phyloP scores from a whole-genome alignment of 176 grass and related monocot genomes.

The Poa pratensis region DNA sequence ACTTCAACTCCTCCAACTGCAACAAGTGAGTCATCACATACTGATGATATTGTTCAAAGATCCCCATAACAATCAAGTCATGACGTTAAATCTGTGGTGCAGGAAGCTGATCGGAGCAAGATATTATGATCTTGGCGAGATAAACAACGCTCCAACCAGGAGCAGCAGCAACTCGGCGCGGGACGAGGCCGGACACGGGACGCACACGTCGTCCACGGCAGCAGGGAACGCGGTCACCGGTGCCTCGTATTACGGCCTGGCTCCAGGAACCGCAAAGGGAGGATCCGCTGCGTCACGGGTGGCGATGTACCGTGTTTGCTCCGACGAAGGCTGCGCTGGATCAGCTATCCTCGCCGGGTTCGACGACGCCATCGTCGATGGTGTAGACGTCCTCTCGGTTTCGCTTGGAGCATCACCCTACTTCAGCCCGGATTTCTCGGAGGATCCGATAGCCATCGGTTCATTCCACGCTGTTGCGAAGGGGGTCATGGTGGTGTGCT shows the following conservation, averaged over 20 bases:
- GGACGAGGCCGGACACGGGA: conserved; percentile 72
- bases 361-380: conserved; percentile 80
- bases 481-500: conserved; percentile 77
- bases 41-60: not conserved
- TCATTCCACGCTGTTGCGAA: conserved; percentile 80
- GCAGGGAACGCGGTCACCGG: conserved; percentile 54
- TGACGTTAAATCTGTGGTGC: not conserved
- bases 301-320: conserved; percentile 82
- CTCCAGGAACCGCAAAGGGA: conserved; percentile 65
- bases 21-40: conserved; percentile 50
- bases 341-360: conserved; percentile 87
- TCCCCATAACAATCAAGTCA: not conserved
- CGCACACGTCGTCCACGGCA: conserved; percentile 85
- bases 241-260: conserved; percentile 84
- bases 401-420: conserved; percentile 59
- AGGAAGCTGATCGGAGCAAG: conserved; percentile 94
- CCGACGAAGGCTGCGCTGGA: conserved; percentile 56
- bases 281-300: conserved; percentile 63
- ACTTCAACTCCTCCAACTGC: conserved; percentile 79
- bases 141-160: not conserved
- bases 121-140: conserved; percentile 55
- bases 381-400: conserved; percentile 69
- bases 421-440: conserved; percentile 54
- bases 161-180: conserved; percentile 42
- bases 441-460: conserved; percentile 83